Base-by-base conservation (phyloP, 1,284 basidiomycete species). In the Fomitopsis pinicola region DNA sequence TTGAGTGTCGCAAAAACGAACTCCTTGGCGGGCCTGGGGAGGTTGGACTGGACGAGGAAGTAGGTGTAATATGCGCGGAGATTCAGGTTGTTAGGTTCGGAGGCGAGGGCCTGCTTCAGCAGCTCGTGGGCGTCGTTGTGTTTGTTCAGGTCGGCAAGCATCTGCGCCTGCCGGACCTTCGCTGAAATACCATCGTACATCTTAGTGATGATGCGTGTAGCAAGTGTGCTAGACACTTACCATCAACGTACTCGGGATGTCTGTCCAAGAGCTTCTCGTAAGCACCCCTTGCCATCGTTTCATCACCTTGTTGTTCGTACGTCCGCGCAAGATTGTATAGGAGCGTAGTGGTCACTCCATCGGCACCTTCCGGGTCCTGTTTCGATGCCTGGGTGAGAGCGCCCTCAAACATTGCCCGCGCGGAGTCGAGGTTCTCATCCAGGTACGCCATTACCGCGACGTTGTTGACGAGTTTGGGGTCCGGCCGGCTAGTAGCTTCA, bases 211-310 rank as follows among this genome's bases (percentile, higher is more conserved):
- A 14, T 5, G 9, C 53, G 5, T 46, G 56, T 50, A 48, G 22
- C 44, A 12, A 61, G 42, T 26, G 9, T 15, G 30, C 38, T 54
- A 36, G 22, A 78, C 3, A 33, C 88, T 62, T 67, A 95, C 95
- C 95, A 72, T 97, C 95, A 52, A 94, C 84, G 72, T 97, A 97
- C 76, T 97, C 95, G 0, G 94, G 92, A 78, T 98, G 95, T 60
- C 91, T 82, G 17, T 84, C 78, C 33, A 97, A 75, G 6, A 98
- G 80, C 71, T 94, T 93, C 53, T 90, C 86, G 68, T 95, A 97
- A 6, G 92, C 92, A 66, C 91, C 90, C 63, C 83, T 87, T 10
- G 95, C 94, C 67, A 88, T 82, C 1, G 75, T 78, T 3, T 82
- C 79, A 48, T 92, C 87, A 0, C 89, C 89, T 60, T 85, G 80